These are phyloP conservation scores for Penicillium roqueforti DNA, from an alignment of 495 filamentous ascomycete species.

Conservation along the genomic window DNA sequence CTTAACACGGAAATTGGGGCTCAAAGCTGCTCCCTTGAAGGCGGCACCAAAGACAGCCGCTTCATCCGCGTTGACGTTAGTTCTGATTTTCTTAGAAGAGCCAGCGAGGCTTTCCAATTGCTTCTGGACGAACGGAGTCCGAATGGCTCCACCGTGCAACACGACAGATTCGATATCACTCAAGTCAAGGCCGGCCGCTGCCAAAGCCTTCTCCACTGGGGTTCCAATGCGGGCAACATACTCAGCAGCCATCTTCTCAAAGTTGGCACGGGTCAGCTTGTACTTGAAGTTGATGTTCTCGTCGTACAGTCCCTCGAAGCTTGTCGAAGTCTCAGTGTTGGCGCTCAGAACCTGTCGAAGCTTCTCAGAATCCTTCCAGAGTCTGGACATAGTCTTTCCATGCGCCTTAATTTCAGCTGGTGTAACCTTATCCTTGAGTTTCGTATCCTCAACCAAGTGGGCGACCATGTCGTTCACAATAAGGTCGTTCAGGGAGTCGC, in stretches of 20 bases:
- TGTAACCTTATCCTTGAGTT: slow-evolving; percentile 64
- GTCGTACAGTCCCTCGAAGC: slow-evolving; percentile 78
- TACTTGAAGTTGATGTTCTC: slow-evolving; percentile 92
- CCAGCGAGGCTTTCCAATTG: slow-evolving; percentile 74
- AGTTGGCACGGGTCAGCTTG: slow-evolving; percentile 75
- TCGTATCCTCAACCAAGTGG: slow-evolving; percentile 67
- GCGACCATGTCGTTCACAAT: slow-evolving; percentile 83
- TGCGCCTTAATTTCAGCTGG: slow-evolving; percentile 60
- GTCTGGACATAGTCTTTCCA: slow-evolving; percentile 78
- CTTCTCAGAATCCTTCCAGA: slow-evolving; percentile 88
- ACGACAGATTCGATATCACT: slow-evolving; percentile 85
- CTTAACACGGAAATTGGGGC: slow-evolving; percentile 93
- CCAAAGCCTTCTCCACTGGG: slow-evolving; percentile 71
- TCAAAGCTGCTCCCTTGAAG: slow-evolving; percentile 87
- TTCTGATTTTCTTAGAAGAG: slow-evolving; percentile 70
- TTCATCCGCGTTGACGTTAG: slow-evolving; percentile 96
- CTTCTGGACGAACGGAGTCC: slow-evolving; percentile 93
- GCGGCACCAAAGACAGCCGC: slow-evolving; percentile 94
- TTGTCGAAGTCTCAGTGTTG: slow-evolving; percentile 74
- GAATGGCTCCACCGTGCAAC: slow-evolving; percentile 83
- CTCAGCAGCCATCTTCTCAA: slow-evolving; percentile 73
- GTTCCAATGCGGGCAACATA: slow-evolving; percentile 63
- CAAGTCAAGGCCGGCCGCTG: slow-evolving; percentile 64
- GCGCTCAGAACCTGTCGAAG: slow-evolving; percentile 88
- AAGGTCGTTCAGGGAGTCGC: slow-evolving; percentile 81